Percentiles rank a stretch among this genome's conserved stretches.
These are phyloP conservation scores for Aureobasidium namibiae DNA, from an alignment of 2,329 filamentous ascomycete species.

Conservation along the genomic window DNA sequence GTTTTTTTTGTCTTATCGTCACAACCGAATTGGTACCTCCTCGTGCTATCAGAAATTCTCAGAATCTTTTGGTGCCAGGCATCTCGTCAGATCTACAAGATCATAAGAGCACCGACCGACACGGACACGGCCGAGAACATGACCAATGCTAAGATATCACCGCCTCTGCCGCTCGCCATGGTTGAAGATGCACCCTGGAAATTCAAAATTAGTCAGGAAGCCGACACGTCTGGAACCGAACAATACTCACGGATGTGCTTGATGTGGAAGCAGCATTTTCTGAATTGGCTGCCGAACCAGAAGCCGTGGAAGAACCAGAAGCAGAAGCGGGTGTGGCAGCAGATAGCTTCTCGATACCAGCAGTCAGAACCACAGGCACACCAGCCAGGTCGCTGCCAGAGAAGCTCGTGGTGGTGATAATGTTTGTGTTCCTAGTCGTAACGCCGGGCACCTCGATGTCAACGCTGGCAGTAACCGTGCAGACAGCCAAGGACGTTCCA, in stretches of 20 bases:
- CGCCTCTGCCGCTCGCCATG: neutral
- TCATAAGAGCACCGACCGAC: neutral
- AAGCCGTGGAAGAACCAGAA: neutral
- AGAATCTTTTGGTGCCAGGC: neutral
- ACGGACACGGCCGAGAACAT: slow-evolving; percentile 5
- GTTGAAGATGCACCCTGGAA: slow-evolving; percentile 3
- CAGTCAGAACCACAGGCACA: too few species aligned
- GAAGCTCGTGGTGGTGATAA: neutral
- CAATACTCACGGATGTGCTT: neutral
- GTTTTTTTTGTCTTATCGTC: neutral
- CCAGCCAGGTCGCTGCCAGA: neutral
- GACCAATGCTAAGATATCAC: neutral
- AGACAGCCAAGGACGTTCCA: neutral
- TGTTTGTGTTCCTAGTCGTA: neutral
- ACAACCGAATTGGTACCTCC: too few species aligned
- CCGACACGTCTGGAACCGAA: neutral
- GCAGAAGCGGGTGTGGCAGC: neutral
- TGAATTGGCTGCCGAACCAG: neutral
- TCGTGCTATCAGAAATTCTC: neutral
- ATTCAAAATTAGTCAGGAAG: neutral
- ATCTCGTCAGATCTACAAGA: neutral
- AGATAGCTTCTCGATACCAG: neutral
- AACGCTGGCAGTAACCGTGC: neutral
- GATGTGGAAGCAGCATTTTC: neutral
- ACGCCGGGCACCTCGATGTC: neutral